Evolutionary conservation across 768 basidiomycete species (phyloP), one percentile per base, ranked within the genome.

Genomic region (Boletus pseudo-olivaceus): DNA sequence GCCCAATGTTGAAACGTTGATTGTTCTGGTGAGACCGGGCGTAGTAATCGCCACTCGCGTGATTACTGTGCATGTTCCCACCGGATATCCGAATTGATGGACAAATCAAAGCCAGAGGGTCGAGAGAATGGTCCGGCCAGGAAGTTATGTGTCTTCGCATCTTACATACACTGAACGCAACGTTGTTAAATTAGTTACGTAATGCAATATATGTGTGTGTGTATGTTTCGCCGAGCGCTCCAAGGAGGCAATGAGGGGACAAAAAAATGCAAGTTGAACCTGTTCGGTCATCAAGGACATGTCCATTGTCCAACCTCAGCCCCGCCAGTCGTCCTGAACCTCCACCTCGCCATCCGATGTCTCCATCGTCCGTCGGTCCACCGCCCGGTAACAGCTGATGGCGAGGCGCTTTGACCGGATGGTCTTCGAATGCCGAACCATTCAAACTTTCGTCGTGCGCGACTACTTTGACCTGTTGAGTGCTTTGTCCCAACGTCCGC

Each of bases 401-500:
- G 17, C 12, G 10, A 1, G 5, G 17, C 19, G 58, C 61, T 61
- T 60, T 54, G 58, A 53, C 52, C 43, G 0, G 41, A 30, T 23
- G 38, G 42, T 38, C 52, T 37, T n/a, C n/a, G n/a, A 8, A 8
- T 19, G 7, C 30, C 37, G 11, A 37, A 30, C 34, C 29, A 20
- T 20, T 20, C 33, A 30, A 47, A 9, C 15, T 15, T 26, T 34
- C 46, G 2, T 45, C 23, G 20, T 30, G 23, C 45, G 7, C 53
- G 17, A 55, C 41, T 37, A 49, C 45, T 39, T 45, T 43, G 50
- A 47, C 50, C 42, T 11, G 30, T 44, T 17, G 48, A 53, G 23
- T 44, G 59, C 58, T 65, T 66, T 64, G 53, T 27, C 37, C 29
- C 27, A 19, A 7, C 11, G 45, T 40, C 48, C 33, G 8, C 23